A percentile compares a stretch with the other conserved stretches of the same genome.
These are phyloP conservation scores for Blastocladiella emersonii DNA, from an alignment of 371 early-diverging fungal genomes.

Conservation along the genomic window DNA sequence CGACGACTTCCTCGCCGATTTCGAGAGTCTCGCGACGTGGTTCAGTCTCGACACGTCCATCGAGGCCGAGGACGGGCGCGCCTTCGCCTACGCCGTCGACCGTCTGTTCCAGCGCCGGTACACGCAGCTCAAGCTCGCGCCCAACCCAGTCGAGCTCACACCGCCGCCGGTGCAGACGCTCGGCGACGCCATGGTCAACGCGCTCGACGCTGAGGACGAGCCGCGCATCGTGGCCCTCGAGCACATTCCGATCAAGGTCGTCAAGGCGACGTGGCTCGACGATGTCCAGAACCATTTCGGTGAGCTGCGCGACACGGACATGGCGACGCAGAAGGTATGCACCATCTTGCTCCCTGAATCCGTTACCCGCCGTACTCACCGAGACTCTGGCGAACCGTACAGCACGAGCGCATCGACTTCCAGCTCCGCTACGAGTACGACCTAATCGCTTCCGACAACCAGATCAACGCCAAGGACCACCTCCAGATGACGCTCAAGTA, in stretches of 20 bases:
- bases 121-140: neutral
- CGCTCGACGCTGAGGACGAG: neutral
- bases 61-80: conserved; percentile 30
- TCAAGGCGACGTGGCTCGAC: neutral
- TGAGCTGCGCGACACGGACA: neutral
- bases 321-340: neutral
- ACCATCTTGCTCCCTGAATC: neutral
- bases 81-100: conserved; percentile 33
- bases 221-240: neutral
- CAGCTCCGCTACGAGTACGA: conserved; percentile 29
- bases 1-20: conserved; percentile 34
- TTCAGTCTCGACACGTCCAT: conserved; percentile 26
- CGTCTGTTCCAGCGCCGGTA: conserved; percentile 17
- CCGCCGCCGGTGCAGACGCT: neutral
- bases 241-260: neutral
- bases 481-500: neutral
- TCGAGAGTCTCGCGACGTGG: conserved; percentile 23
- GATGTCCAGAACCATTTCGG: neutral
- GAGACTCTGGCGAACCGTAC: neutral
- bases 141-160: neutral
- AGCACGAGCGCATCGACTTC: conserved; percentile 18
- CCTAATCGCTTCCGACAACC: conserved; percentile 19
- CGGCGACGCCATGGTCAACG: neutral
- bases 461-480: neutral
- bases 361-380: neutral